Evolutionary conservation across 305 asterid genomes (phyloP).

Genomic region (Fraxinus dipetala): DNA sequence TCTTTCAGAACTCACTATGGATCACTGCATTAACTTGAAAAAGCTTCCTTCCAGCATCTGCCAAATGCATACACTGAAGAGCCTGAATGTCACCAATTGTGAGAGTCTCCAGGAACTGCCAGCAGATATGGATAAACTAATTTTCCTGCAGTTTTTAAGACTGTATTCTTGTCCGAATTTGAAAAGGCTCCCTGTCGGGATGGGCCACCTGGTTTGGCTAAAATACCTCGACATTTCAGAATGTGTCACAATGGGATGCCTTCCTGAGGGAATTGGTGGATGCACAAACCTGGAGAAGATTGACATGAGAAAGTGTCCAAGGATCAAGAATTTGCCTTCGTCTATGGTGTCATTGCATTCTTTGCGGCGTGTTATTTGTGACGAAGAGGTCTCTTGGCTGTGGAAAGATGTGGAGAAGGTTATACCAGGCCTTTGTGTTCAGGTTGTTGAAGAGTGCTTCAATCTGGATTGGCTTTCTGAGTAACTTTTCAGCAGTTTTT

Average conservation of each 20-base stretch:
- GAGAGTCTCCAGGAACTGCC: slow-evolving; percentile 72
- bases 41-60: slow-evolving; percentile 57
- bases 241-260: slow-evolving; percentile 60
- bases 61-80: slow-evolving; percentile 53
- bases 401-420: slow-evolving; percentile 65
- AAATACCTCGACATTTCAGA: slow-evolving; percentile 74
- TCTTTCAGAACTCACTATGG: slow-evolving; percentile 74
- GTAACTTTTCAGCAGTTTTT: slow-evolving; percentile 11
- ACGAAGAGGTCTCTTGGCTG: slow-evolving; percentile 58
- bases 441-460: slow-evolving; percentile 68
- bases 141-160: slow-evolving; percentile 50
- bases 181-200: slow-evolving; percentile 47
- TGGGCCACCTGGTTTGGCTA: slow-evolving; percentile 45
- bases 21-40: slow-evolving; percentile 74
- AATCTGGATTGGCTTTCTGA: slow-evolving; percentile 79
- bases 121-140: slow-evolving; percentile 46
- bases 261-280: slow-evolving; percentile 62
- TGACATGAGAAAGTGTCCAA: slow-evolving; percentile 81
- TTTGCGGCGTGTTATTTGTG: slow-evolving; percentile 59
- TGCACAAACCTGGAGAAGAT: slow-evolving; percentile 67
- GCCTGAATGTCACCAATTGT: slow-evolving; percentile 78
- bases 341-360: slow-evolving; percentile 38
- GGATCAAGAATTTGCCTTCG: slow-evolving; percentile 49
- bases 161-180: slow-evolving; percentile 71
- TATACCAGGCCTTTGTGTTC: slow-evolving; percentile 50